Base-by-base conservation (phyloP, 371 early-diverging fungal species). In the Syncephalastrum monosporum region DNA sequence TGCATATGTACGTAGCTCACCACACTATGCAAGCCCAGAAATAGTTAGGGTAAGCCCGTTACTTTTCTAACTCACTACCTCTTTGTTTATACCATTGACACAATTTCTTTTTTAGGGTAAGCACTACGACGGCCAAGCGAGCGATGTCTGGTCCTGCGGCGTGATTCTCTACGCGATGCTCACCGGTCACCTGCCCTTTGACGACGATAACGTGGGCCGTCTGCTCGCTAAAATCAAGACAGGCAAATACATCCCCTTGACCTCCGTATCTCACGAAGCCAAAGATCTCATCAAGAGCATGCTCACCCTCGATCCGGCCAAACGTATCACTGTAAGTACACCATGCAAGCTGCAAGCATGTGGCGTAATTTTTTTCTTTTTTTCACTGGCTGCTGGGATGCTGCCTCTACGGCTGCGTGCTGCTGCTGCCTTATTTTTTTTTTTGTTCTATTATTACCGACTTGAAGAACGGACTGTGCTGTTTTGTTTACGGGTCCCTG, bases 131-230 rank as follows among this genome's bases (percentile, higher is more conserved):
- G 96, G 96, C 1, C 81, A 87, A 1, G 69, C 87, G n/a, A 82
- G 93, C 1, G 97, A 97, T 68, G 83, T 95, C 19, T 97, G 96
- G 96, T 90, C 91, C 10, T 88, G 91, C 61, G 97, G 97, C 12
- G 91, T 95, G 25, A 92, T 97, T 50, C 74, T 97, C 8, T 95
- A 90, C 70, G 95, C 93, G 1, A 75, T 95, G 56, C 64, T 97
- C 61, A 88, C 91, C 19, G 95, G 96, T 23, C 86, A 86, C 59
- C 75, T 97, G 49, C 97, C 97, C 0, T 97, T 95, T 77, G 94
- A 97, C 61, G 95, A 95, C 68, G 90, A 91, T 47, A 91, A 91
- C 66, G 89, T 95, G 59, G 74, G 88, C 1, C 72, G 84, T 24
- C 62, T 93, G 3, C 60, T 92, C 44, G 66, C 68, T 17, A 91